Base-by-base conservation (phyloP, 2,329 filamentous ascomycete genomes). In the Seiridium cupressi region DNA sequence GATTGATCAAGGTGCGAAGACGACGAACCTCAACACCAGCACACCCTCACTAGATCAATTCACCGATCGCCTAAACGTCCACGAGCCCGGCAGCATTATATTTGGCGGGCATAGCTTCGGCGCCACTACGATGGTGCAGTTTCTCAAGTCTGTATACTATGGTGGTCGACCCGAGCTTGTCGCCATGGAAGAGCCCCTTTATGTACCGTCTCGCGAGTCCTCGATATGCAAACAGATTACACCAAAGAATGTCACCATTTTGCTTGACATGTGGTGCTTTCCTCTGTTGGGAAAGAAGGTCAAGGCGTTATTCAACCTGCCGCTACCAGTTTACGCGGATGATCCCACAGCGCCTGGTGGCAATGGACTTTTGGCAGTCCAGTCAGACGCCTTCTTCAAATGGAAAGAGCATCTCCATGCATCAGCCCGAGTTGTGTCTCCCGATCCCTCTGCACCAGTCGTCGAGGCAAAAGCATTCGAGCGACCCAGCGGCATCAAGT, bases 91-190 rank as follows among this genome's bases (percentile, higher is more conserved):
- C 1, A 85, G 83, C 57, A 86, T 96, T 51, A 84, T 88, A 47
- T 94, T 91, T 70, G 85, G 84, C 0, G 92, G 92, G 3, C 92
- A 96, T 73, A 92, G 89, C 18, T 96, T 96, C 65, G 92, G 92
- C 31, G 89, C 88, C 1, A 84, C 90, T 1, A 92, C 90, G 0
- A 80, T 86, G 26, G 82, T 90, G 2, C 92, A 96, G 70, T 84
- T 96, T 58, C 77, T 94, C 55, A 96, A 96, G 77, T 89, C 85
- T 56, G 86, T 89, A 9, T 94, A 88, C 77, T 92, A 93, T 74
- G 81, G 83, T 10, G 77, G 76, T 44, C 68, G 74, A 1, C 74
- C 82, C 0, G 77, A 79, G 11, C 71, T 85, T 1, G 71, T 74
- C 5, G 68, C 72, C 36, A 82, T 84, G 63, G 77, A 80, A 55